Evolutionary conservation across 2,329 filamentous ascomycete species (phyloP), one percentile per base, ranked within the genome.

Genomic region (Teratosphaeria nubilosa): DNA sequence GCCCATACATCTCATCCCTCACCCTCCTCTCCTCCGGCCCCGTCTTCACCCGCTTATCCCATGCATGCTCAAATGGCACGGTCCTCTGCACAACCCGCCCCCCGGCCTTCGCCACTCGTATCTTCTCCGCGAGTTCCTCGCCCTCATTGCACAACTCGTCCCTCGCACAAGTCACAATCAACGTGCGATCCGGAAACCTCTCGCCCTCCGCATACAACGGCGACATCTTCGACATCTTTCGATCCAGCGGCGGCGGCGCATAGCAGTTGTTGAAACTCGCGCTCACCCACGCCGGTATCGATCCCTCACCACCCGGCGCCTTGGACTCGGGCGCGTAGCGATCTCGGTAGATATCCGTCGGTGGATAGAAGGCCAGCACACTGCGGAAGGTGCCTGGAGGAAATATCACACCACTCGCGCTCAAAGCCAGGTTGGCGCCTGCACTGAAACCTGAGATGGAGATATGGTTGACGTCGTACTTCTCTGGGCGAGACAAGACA

Each of bases 391-490:
- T 72, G 54, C 66, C 65, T 50, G 59, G 62, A 6, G 68, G 66
- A 54, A 70, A 75, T 22, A 63, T 58, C 34, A 34, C 65, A 54
- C 67, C 66, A 1, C 69, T 64, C 2, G 69, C 68, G 1, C 68
- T 69, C 5, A 77, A 65, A 0, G 71, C 70, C 13, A 77, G 66
- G 51, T 71, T 76, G 0, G 56, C 75, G 2, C 75, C 75, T 0
- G 75, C 71, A 51, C 72, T 75, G 62, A 76, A 77, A 9, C 75
- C 75, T 1, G 68, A 70, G 1, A 76, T 57, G 0, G 68, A 66
- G 13, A 77, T 54, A 3, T 62, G 63, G 0, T 59, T 55, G 1
- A 22, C 2, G 48, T 76, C 68, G 63, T 70, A 76, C 0, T 56
- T 20, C 1, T 69, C 62, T 0, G 68, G 68, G 16, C 69, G 71